Percentiles rank a stretch among this genome's conserved stretches.
phyloP scores from a whole-genome alignment of 148 eudicot species.

The Rhododendron griersonianum region DNA sequence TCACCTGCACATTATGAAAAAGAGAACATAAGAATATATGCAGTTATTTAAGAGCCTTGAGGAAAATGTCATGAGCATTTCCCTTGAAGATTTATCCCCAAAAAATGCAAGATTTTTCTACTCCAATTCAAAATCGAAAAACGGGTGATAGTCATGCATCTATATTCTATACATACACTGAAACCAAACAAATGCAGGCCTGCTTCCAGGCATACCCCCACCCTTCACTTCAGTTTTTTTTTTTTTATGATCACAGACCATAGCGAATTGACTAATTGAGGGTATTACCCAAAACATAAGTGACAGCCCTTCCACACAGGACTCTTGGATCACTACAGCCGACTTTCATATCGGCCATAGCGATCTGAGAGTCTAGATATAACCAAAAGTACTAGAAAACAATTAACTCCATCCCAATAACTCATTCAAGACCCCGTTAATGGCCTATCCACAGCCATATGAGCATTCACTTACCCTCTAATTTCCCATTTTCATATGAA shows the following conservation, averaged over 20 bases:
- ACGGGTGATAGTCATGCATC: neutral
- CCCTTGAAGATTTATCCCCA: neutral
- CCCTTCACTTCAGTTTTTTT: neutral
- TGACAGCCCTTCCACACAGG: neutral
- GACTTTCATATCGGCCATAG: too few relatives aligned
- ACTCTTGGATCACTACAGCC: neutral
- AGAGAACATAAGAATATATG: neutral
- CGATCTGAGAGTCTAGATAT: neutral
- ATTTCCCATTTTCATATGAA: neutral
- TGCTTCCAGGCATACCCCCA: neutral
- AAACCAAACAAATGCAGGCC: neutral
- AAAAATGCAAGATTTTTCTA: neutral
- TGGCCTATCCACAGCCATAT: neutral
- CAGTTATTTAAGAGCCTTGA: neutral
- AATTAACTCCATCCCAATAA: neutral
- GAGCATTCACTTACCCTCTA: neutral
- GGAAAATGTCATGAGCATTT: neutral
- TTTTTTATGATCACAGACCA: neutral
- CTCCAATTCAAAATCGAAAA: neutral
- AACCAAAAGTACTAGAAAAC: neutral
- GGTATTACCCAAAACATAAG: neutral
- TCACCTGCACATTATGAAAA: constrained; percentile 4
- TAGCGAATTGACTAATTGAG: neutral
- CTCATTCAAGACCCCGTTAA: neutral
- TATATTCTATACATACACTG: neutral